phyloP scores from a whole-genome alignment of 2,329 filamentous ascomycete species.

The Penicillium sp. region DNA sequence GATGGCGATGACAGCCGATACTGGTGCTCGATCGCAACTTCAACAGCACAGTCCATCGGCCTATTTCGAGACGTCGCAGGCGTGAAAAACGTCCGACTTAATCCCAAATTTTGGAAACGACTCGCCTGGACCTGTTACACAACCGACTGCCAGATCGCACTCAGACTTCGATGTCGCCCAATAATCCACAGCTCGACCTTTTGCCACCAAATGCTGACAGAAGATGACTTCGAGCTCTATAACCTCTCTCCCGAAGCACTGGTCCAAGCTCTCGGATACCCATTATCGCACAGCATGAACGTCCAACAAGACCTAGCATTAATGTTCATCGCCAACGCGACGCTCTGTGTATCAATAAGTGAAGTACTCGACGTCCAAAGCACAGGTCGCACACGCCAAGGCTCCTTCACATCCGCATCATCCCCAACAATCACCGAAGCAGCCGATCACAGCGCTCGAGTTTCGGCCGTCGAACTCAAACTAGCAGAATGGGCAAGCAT shows the following conservation, averaged over 20 bases:
- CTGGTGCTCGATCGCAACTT: slow-evolving; percentile 12
- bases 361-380: slow-evolving; percentile 14
- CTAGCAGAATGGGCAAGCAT: slow-evolving; percentile 16
- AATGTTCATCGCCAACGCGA: slow-evolving; percentile 13
- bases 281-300: neutral
- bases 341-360: slow-evolving; percentile 11
- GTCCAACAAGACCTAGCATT: slow-evolving; percentile 6
- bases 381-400: neutral
- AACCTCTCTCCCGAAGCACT: neutral
- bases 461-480: slow-evolving; percentile 9
- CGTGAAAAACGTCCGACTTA: neutral
- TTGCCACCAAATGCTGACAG: slow-evolving; percentile 8
- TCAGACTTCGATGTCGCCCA: slow-evolving; percentile 12
- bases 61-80: slow-evolving; percentile 10
- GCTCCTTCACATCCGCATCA: slow-evolving; percentile 1
- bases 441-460: neutral
- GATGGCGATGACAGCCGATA: slow-evolving; percentile 16
- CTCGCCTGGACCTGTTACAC: slow-evolving; percentile 18
- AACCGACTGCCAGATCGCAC: slow-evolving; percentile 13
- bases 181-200: slow-evolving; percentile 10
- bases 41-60: slow-evolving; percentile 12
- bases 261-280: neutral
- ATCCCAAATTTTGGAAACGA: slow-evolving; percentile 11
- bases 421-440: neutral
- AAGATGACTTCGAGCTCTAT: slow-evolving; percentile 13